Percentiles rank a stretch among this genome's conserved stretches.
These are phyloP conservation scores for Sclerotiophoma versabilis DNA, from an alignment of 2,329 filamentous ascomycete genomes.

Conservation along the genomic window DNA sequence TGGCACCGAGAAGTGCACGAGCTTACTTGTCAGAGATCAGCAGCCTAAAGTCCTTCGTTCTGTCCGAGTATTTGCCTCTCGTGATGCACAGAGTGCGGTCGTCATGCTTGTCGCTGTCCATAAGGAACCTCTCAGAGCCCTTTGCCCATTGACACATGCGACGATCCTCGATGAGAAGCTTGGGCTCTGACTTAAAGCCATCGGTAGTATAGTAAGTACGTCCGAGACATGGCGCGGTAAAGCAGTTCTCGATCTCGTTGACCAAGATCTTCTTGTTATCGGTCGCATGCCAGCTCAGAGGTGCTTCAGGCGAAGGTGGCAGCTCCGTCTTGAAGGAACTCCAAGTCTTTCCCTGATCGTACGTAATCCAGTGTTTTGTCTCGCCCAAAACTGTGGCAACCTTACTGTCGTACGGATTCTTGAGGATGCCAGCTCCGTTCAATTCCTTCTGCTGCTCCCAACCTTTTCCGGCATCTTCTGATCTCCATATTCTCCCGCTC, in stretches of 20 bases:
- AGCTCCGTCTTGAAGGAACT: slow-evolving; percentile 70
- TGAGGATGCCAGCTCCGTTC: slow-evolving; percentile 67
- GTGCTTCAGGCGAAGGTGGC: slow-evolving; percentile 61
- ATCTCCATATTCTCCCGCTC: slow-evolving; percentile 74
- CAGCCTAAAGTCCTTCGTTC: slow-evolving; percentile 77
- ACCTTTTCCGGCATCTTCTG: slow-evolving; percentile 77
- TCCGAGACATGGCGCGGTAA: slow-evolving; percentile 49
- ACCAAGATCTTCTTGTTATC: slow-evolving; percentile 88
- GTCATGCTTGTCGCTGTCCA: slow-evolving; percentile 68
- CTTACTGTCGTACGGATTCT: slow-evolving; percentile 79
- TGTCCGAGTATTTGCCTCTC: slow-evolving; percentile 72
- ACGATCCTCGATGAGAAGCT: slow-evolving; percentile 71
- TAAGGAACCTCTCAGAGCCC: slow-evolving; percentile 74
- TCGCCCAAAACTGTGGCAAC: slow-evolving; percentile 82
- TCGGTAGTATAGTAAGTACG: slow-evolving; percentile 78
- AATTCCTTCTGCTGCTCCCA: slow-evolving; percentile 75
- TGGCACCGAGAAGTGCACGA: background rate
- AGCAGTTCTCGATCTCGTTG: slow-evolving; percentile 59
- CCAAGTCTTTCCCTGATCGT: slow-evolving; percentile 85
- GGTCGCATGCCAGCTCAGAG: slow-evolving; percentile 80
- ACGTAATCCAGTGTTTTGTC: slow-evolving; percentile 80
- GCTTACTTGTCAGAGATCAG: slow-evolving; percentile 74
- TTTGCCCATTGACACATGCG: slow-evolving; percentile 89
- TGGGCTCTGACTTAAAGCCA: slow-evolving; percentile 75
- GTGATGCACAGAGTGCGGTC: slow-evolving; percentile 82